phyloP scores from a whole-genome alignment of 169 alveolate genomes.

The Plasmodium malariae region DNA sequence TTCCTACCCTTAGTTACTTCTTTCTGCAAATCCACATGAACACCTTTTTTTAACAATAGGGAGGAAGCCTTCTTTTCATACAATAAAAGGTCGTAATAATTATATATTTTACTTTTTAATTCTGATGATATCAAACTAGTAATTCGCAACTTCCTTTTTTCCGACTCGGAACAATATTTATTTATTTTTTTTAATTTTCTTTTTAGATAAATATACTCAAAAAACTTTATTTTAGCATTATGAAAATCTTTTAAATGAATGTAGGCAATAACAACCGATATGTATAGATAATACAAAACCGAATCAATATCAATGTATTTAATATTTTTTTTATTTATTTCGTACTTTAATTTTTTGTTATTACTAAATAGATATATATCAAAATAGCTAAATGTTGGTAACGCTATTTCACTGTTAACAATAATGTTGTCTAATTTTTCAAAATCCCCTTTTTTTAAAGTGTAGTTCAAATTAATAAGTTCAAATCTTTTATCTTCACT shows the following conservation, averaged over 20 bases:
- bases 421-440: slow-evolving; percentile 66
- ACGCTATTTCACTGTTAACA: slow-evolving; percentile 19
- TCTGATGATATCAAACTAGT: slow-evolving; percentile 27
- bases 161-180: slow-evolving; percentile 12
- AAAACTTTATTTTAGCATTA: slow-evolving; percentile 44
- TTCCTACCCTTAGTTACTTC: not conserved
- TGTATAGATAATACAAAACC: slow-evolving; percentile 34
- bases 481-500: slow-evolving; percentile 36
- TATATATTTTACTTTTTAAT: slow-evolving; percentile 42
- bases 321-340: slow-evolving; percentile 71
- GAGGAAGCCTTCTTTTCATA: slow-evolving; percentile 13
- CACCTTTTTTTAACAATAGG: slow-evolving; percentile 10
- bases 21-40: no score
- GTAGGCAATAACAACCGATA: slow-evolving; percentile 53
- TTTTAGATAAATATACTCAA: slow-evolving; percentile 57
- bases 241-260: slow-evolving; percentile 60
- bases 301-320: slow-evolving; percentile 56
- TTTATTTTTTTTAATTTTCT: slow-evolving; percentile 46
- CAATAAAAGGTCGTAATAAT: slow-evolving; percentile 31
- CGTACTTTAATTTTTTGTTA: slow-evolving; percentile 67
- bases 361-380: slow-evolving; percentile 74
- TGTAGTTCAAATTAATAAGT: slow-evolving; percentile 33
- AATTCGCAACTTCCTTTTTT: slow-evolving; percentile 51
- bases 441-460: slow-evolving; percentile 40
- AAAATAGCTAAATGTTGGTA: slow-evolving; percentile 65